These are phyloP conservation scores for Aristolochia fimbriata DNA, from an alignment of 164 flowering plant genomes.

Conservation along the genomic window DNA sequence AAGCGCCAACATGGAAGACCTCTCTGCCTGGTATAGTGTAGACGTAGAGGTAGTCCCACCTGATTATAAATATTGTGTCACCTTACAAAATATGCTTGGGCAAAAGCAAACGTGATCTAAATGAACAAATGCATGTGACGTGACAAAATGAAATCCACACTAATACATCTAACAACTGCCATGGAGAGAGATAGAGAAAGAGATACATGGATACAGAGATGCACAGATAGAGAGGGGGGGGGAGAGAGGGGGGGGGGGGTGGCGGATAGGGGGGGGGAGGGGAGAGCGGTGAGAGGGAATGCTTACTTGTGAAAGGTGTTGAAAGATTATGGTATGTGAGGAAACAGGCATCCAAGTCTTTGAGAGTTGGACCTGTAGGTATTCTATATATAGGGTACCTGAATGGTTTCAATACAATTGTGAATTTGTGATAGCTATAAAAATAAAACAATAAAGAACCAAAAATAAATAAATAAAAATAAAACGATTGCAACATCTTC, in stretches of 20 bases:
- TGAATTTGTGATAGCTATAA: neutral
- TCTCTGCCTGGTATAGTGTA: conserved; percentile 13
- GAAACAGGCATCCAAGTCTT: conserved; percentile 60
- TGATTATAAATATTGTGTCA: conserved; percentile 2
- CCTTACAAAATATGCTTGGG: neutral
- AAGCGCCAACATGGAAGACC: conserved; percentile 32
- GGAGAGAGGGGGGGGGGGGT: too few species aligned
- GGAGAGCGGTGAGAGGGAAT: conserved; percentile 9
- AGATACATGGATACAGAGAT: too few species aligned
- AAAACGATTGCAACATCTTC: neutral
- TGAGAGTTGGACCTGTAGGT: conserved; percentile 62
- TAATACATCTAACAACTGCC: neutral
- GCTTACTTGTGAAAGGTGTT: conserved; percentile 33
- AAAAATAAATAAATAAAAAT: neutral
- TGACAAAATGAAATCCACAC: neutral
- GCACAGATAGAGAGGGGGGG: too few species aligned
- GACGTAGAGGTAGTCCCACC: conserved; percentile 17
- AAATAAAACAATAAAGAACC: neutral
- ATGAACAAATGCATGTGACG: neutral
- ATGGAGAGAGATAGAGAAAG: neutral
- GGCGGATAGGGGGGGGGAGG: too few species aligned
- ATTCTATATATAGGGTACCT: conserved; percentile 93
- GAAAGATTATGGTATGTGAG: conserved; percentile 62
- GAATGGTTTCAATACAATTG: conserved; percentile 8
- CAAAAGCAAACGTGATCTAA: neutral